A percentile compares a stretch with the other conserved stretches of the same genome.
phyloP scores from a whole-genome alignment of 2,329 filamentous ascomycete genomes.

The Scedosporium dehoogii region DNA sequence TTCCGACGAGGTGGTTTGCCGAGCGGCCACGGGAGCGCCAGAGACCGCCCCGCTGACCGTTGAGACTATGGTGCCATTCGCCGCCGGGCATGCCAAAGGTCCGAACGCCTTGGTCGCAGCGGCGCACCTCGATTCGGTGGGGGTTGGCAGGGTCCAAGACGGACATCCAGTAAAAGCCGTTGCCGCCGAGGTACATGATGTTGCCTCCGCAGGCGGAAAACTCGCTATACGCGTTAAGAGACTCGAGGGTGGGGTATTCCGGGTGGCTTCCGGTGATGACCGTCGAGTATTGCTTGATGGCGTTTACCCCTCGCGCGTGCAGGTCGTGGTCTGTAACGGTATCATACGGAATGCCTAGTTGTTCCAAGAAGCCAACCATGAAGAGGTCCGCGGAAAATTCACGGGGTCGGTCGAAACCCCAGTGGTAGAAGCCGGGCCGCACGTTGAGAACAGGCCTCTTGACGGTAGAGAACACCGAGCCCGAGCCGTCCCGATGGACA shows the following conservation, averaged over 20 bases:
- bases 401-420: slow-evolving; percentile 23
- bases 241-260: slow-evolving; percentile 21
- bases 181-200: slow-evolving; percentile 26
- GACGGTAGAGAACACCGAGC: slow-evolving; percentile 18
- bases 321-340: slow-evolving; percentile 26
- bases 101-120: slow-evolving; percentile 21
- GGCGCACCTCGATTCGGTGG: slow-evolving; percentile 24
- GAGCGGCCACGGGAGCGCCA: slow-evolving; percentile 21
- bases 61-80: slow-evolving; percentile 19
- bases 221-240: slow-evolving; percentile 17
- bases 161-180: slow-evolving; percentile 24
- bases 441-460: slow-evolving; percentile 26
- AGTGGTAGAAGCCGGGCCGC: slow-evolving; percentile 24
- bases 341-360: slow-evolving; percentile 20
- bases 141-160: slow-evolving; percentile 14
- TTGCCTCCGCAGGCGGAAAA: slow-evolving; percentile 20
- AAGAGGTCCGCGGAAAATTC: slow-evolving; percentile 24
- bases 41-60: slow-evolving; percentile 20
- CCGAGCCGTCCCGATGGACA: slow-evolving; percentile 25
- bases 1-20: slow-evolving; percentile 20
- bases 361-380: slow-evolving; percentile 24
- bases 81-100: slow-evolving; percentile 18
- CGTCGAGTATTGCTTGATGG: slow-evolving; percentile 13
- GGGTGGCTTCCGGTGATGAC: slow-evolving; percentile 22
- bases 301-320: slow-evolving; percentile 9